These are phyloP conservation scores for Tuber microsphaerosporum DNA, from an alignment of 495 filamentous ascomycete genomes.

Conservation along the genomic window DNA sequence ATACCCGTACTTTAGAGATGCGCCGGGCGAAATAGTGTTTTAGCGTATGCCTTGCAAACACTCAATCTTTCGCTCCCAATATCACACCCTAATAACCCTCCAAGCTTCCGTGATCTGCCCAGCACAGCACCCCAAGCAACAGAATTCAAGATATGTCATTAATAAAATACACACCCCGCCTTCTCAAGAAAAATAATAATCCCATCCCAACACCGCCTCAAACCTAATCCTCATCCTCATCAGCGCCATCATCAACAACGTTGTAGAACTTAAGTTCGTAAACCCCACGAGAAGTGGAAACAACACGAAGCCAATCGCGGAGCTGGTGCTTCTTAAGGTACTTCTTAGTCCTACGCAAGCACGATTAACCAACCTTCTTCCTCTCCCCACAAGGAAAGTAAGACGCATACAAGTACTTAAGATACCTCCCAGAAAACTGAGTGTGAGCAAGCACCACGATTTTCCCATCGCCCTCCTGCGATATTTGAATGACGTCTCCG, in stretches of 20 bases:
- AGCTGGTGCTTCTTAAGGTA: constrained; percentile 99
- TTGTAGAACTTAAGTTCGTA: constrained; percentile 99
- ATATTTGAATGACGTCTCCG: constrained; percentile 85
- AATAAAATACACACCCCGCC: background rate
- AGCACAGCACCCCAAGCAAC: background rate
- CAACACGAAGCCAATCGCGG: constrained; percentile 98
- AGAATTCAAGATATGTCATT: background rate
- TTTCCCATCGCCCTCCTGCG: constrained; percentile 86
- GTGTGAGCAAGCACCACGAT: constrained; percentile 96
- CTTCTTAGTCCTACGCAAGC: constrained; percentile 80
- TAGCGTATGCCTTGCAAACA: background rate
- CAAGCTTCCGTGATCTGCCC: background rate
- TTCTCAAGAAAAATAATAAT: background rate
- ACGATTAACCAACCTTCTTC: background rate
- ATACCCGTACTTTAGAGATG: background rate
- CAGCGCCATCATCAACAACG: constrained; percentile 92
- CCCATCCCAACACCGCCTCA: background rate
- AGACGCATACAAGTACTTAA: constrained; percentile 90
- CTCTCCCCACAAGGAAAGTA: background rate
- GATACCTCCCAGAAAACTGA: constrained; percentile 94
- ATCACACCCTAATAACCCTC: background rate
- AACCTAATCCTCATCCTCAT: constrained; percentile 92
- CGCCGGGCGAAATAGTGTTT: background rate
- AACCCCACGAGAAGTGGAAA: constrained; percentile 90
- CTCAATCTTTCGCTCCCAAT: background rate